Evolutionary conservation across 2,329 filamentous ascomycete genomes (phyloP), one percentile per base, ranked within the genome.

Genomic region (Botrytis elliptica): DNA sequence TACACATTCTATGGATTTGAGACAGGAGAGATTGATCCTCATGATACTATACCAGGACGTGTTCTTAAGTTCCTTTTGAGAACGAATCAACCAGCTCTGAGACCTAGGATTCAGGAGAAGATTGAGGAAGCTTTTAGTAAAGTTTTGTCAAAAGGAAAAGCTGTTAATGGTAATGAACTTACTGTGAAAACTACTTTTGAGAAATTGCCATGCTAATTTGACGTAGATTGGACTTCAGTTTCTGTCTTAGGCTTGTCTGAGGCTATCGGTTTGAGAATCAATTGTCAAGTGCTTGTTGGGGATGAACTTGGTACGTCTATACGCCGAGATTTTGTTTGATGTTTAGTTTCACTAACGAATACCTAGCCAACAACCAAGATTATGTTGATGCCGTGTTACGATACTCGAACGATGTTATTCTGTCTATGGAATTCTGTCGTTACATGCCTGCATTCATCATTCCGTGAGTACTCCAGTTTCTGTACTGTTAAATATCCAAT

Each of bases 391-490:
- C 59, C 22, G 59, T 62, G 22, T 40, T 62, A 25, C 20, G 59
- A 62, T 62, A 62, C 20, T 62, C 59, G 10, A 62, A 40, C 10
- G 59, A 62, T 62, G 59, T 62, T 16, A 38, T 62, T 62, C 25
- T 62, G 20, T 62, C 59, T 14, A 62, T 62, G 59, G 59, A 62
- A n/a, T 62, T 62, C 12, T 62, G 59, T 62, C 59, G 59, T n/a
- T 62, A 62, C 20, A 62, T 62, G 59, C 59, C 59, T n/a, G 59
- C 59, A 16, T 62, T 62, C 18, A 40, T 62, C 25, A 62, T 62
- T 33, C 36, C 59, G 59, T 62, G 22, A 62, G 36, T 14, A 62
- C 5, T 10, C 22, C 14, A 36, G 8, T 62, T 3, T 38, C 36
- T 62, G 0, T 20, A 62, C 22, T 25, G 1, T 36, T 3, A 8